Percentiles rank a stretch among this genome's conserved stretches.
Evolutionary conservation across 306 rosid species (phyloP).

Genomic region (Neltuma alba): DNA sequence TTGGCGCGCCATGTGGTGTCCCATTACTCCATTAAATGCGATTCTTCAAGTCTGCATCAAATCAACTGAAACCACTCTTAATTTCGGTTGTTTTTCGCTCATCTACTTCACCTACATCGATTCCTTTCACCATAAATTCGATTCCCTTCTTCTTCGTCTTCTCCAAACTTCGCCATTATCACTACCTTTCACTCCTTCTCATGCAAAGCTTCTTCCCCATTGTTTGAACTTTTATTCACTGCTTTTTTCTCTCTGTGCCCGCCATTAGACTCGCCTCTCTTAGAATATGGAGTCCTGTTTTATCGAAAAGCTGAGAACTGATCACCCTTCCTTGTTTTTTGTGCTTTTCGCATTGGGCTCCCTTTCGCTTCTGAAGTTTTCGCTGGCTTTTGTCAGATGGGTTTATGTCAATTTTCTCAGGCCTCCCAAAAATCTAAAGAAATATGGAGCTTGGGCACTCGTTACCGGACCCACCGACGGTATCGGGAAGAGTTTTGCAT

Average conservation of each 20-base stretch:
- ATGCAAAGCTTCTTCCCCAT: background rate
- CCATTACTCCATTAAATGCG: background rate
- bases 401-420: constrained; percentile 77
- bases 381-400: constrained; percentile 54
- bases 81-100: constrained; percentile 68
- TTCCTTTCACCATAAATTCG: constrained; percentile 1
- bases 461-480: constrained; percentile 84
- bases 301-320: constrained; percentile 41
- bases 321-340: constrained; percentile 64
- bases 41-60: background rate
- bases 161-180: background rate
- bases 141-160: background rate
- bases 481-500: constrained; percentile 78
- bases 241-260: background rate
- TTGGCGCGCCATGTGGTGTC: background rate
- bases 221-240: background rate
- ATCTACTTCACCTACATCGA: constrained; percentile 56
- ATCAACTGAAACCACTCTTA: constrained; percentile 1
- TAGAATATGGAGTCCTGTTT: constrained; percentile 48
- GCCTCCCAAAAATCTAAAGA: constrained; percentile 61
- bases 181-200: background rate
- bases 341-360: constrained; percentile 52
- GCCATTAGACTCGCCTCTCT: background rate
- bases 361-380: constrained; percentile 47
- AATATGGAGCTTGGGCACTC: constrained; percentile 81